Conservation (phyloP, 2,329 filamentous ascomycete genomes). For the Fusarium bactridioides region DNA sequence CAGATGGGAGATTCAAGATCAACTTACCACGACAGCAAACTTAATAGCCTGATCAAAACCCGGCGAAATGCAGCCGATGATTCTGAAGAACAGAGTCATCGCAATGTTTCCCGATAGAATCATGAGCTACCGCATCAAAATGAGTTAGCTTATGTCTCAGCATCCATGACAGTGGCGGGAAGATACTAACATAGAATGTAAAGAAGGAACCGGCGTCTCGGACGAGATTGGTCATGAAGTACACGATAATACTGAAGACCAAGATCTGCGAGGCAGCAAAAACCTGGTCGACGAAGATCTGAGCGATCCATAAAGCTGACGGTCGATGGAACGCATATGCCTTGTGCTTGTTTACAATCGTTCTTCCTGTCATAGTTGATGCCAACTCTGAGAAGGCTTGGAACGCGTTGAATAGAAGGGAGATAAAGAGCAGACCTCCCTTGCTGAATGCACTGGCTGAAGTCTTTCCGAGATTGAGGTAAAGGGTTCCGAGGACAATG, state of each 20-base stretch:
- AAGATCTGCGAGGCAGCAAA: constrained; percentile 77
- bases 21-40: constrained; percentile 72
- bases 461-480: constrained; percentile 71
- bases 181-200: constrained; percentile 63
- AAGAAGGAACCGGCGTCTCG: constrained; percentile 81
- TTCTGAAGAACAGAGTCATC: constrained; percentile 82
- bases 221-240: constrained; percentile 77
- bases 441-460: constrained; percentile 80
- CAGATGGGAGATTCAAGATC: not conserved
- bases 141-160: not conserved
- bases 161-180: not conserved
- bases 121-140: constrained; percentile 53
- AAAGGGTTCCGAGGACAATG: constrained; percentile 82
- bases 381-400: constrained; percentile 82
- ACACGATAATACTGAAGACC: constrained; percentile 77
- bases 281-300: constrained; percentile 79
- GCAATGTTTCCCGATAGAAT: constrained; percentile 73
- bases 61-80: constrained; percentile 76
- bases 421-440: constrained; percentile 81
- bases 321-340: constrained; percentile 85
- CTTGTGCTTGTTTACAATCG: constrained; percentile 84
- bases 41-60: constrained; percentile 89
- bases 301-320: constrained; percentile 82
- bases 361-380: constrained; percentile 76
- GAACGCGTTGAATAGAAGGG: constrained; percentile 87